Evolutionary conservation across 768 basidiomycete genomes (phyloP), one percentile per base, ranked within the genome.

Genomic region (Hericium rajendrae): DNA sequence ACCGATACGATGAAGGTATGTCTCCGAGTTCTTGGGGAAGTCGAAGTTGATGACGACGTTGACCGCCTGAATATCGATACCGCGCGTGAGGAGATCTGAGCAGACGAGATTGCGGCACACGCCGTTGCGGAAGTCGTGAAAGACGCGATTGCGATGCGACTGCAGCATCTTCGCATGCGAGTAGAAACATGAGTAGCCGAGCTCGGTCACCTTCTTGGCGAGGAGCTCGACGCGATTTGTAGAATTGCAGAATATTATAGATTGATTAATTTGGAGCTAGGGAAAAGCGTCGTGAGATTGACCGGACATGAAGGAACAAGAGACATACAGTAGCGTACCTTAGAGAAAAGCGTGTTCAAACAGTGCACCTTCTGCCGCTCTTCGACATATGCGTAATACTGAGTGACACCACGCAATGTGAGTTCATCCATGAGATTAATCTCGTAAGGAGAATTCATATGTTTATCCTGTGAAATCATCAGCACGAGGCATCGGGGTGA

Each of bases 31-130:
- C 80, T 97, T 97, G 59, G 95, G 95, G 73, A 98, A 97, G 71
- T 99, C 95, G 68, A 99, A 99, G 75, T 97, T 98, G 81, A 99
- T 97, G 67, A 99, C 95, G 70, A 98, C 97, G 73, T 99, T 99
- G 60, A 99, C 95, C 58, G 95, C 97, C 75, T 97, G 97, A 69
- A 99, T 99, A 73, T 99, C 95, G 71, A 99, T 99, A 74, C 95
- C 95, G 63, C 95, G 91, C 22, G 95, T 99, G 68, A 99, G 86
- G 61, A 99, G 84, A 74, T 99, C 95, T 54, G 85, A 87, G 76
- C 95, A 99, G 69, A 99, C 95, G 63, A 99, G 86, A 76, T 99
- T 99, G 66, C 95, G 87, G 78, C 95, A 97, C 50, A 94, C 92
- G 62, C 95, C 95, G 67, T 91, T 92, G 62, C 97, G 86, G 85